These are phyloP conservation scores for Fusarium decemcellulare DNA, from an alignment of 2,329 filamentous ascomycete genomes.

Conservation along the genomic window DNA sequence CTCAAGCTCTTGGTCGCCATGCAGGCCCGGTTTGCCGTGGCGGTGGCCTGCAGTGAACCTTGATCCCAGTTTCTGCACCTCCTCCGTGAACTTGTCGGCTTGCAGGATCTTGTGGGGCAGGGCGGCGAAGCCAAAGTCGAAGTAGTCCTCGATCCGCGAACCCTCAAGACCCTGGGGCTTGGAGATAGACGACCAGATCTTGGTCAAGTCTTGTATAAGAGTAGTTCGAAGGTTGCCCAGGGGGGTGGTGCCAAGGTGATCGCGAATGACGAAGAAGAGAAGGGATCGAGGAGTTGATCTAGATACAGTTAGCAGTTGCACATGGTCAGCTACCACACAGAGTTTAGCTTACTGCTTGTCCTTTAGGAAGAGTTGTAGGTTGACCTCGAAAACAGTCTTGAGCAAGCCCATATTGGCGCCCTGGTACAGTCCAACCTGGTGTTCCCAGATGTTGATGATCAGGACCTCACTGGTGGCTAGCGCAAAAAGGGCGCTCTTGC, in stretches of 20 bases:
- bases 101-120: slow-evolving; percentile 97
- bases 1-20: slow-evolving; percentile 79
- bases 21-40: slow-evolving; percentile 73
- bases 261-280: slow-evolving; percentile 98
- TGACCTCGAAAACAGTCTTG: slow-evolving; percentile 99
- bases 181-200: slow-evolving; percentile 93
- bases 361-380: slow-evolving; percentile 96
- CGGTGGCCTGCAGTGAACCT: slow-evolving; percentile 88
- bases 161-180: slow-evolving; percentile 92
- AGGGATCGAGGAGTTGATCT: slow-evolving; percentile 91
- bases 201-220: slow-evolving; percentile 88
- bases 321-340: background rate
- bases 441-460: slow-evolving; percentile 99
- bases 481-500: slow-evolving; percentile 97
- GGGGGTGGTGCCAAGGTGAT: slow-evolving; percentile 93
- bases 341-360: slow-evolving; percentile 81
- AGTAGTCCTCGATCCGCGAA: slow-evolving; percentile 95
- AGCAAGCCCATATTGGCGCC: slow-evolving; percentile 98
- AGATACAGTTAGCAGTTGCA: slow-evolving; percentile 37
- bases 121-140: slow-evolving; percentile 97
- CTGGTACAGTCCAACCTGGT: slow-evolving; percentile 97
- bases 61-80: slow-evolving; percentile 83
- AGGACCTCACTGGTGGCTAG: slow-evolving; percentile 97
- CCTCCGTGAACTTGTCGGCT: slow-evolving; percentile 88
- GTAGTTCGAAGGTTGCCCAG: slow-evolving; percentile 92